These are phyloP conservation scores for Globisporangium irregulare DNA, from an alignment of 352 stramenopile genomes.

Conservation along the genomic window DNA sequence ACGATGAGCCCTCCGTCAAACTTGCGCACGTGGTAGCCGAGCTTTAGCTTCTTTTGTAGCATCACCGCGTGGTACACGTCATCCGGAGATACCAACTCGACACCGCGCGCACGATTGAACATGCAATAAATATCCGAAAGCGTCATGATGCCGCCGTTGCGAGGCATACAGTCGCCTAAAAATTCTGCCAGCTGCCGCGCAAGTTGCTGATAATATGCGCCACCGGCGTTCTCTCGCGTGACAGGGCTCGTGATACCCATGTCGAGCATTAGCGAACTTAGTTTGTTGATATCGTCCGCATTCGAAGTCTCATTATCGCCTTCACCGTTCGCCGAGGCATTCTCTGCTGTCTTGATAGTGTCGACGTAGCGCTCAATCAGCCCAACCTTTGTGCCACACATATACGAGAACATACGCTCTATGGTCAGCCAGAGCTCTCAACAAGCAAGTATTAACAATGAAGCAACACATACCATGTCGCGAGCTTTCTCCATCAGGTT, in stretches of 20 bases:
- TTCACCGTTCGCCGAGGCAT: slow-evolving; percentile 12
- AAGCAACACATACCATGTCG: slow-evolving; percentile 67
- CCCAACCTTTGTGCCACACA: slow-evolving; percentile 28
- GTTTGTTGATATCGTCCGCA: slow-evolving; percentile 68
- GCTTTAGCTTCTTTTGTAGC: slow-evolving; percentile 76
- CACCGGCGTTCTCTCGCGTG: slow-evolving; percentile 87
- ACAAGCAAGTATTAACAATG: no score
- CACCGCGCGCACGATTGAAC: slow-evolving; percentile 96
- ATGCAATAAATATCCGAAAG: slow-evolving; percentile 99
- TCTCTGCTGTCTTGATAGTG: slow-evolving; percentile 57
- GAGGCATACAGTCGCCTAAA: slow-evolving; percentile 73
- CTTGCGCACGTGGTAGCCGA: slow-evolving; percentile 92
- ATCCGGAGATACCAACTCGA: slow-evolving; percentile 96
- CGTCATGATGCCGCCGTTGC: slow-evolving; percentile 95
- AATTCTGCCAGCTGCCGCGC: slow-evolving; percentile 90
- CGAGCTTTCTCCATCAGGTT: slow-evolving; percentile 89
- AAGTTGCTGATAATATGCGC: slow-evolving; percentile 89
- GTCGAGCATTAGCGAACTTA: slow-evolving; percentile 88
- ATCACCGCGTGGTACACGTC: slow-evolving; percentile 93
- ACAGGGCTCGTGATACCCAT: slow-evolving; percentile 93
- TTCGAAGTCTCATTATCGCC: slow-evolving; percentile 19
- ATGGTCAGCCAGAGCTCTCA: no score
- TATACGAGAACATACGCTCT: slow-evolving; percentile 1
- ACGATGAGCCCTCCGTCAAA: slow-evolving; percentile 94
- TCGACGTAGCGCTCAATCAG: slow-evolving; percentile 91